Evolutionary conservation across 129 eudicot species (phyloP), one percentile per base, ranked within the genome.

Genomic region (Artemisia argyi): DNA sequence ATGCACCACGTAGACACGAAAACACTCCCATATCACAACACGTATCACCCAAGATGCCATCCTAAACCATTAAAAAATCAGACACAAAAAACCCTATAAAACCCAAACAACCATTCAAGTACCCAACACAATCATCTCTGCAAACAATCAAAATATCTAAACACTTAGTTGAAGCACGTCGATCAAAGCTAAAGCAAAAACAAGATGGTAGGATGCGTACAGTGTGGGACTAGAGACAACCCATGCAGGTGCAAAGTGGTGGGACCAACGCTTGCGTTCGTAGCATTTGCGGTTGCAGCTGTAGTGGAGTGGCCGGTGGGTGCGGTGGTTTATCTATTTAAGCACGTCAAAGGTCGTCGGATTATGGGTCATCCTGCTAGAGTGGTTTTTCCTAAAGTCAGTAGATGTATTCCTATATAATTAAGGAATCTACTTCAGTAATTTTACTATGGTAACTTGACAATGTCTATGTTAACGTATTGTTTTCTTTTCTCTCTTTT

Each of bases 251-350:
- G 96, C 84, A 88, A 88, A 81, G 96, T 91, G 76, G 87, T 91
- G 59, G 97, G 97, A 3, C 97, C 96, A 8, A 91, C 96, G 12
- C 44, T 91, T 0, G 92, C 84, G 57, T 88, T 88, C 68, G 13
- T 91, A 65, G 97, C 96, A 14, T 82, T 86, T 60, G 96, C 77
- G 13, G 96, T 76, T 28, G 96, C 91, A 22, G 93, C 86, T 17
- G 51, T 83, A 42, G 86, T 91, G 74, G 97, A 91, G 83, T 91
- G 97, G 97, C 97, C 97, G 62, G 83, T 86, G 57, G 97, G 97
- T 24, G 85, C 91, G 9, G 3, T 91, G 73, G 96, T 91, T 9
- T 91, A 88, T 65, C 26, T 62, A 54, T 91, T 91, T 68, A 78
- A 82, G 11, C 96, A 86, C 77, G 16, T 17, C 62, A 91, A 88